Percentiles rank a stretch among this genome's conserved stretches.
These are phyloP conservation scores for Ustilago esculenta DNA, from an alignment of 1,284 basidiomycete species.

Conservation along the genomic window DNA sequence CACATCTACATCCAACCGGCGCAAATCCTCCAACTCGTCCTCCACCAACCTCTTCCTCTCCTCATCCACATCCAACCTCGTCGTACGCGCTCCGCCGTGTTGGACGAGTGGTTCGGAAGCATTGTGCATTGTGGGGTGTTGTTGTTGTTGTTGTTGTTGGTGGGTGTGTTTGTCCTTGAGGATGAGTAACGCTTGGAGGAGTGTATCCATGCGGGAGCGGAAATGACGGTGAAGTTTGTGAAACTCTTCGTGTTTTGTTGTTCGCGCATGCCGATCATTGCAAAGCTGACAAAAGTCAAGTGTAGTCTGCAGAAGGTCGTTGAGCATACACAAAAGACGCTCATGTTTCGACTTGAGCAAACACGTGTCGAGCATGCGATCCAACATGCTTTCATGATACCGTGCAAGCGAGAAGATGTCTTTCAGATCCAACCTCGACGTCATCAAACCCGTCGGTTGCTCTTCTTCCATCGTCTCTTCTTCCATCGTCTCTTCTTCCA, in stretches of 20 bases:
- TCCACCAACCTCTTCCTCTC: conserved; percentile 23
- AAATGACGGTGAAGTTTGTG: conserved; percentile 15
- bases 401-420: conserved; percentile 55
- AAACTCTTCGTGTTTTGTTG: conserved; percentile 29
- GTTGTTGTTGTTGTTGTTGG: too few relatives aligned
- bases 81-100: conserved; percentile 5
- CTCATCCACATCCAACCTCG: conserved; percentile 28
- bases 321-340: conserved; percentile 18
- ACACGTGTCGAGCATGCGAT: conserved; percentile 47
- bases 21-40: conserved; percentile 37
- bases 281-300: conserved; percentile 46
- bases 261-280: conserved; percentile 26
- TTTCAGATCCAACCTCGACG: conserved; percentile 39
- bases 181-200: conserved; percentile 31
- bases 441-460: conserved; percentile 21
- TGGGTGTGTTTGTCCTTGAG: too few relatives aligned
- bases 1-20: conserved; percentile 19
- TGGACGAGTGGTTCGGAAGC: too few relatives aligned
- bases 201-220: conserved; percentile 15
- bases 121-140: too few relatives aligned
- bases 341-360: conserved; percentile 47
- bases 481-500: conserved; percentile 40
- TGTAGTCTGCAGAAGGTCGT: conserved; percentile 27
- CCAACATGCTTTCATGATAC: conserved; percentile 52
- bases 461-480: conserved; percentile 36